These are phyloP conservation scores for Coniochaeta prunicola DNA, from an alignment of 2,329 filamentous ascomycete species.

Conservation along the genomic window DNA sequence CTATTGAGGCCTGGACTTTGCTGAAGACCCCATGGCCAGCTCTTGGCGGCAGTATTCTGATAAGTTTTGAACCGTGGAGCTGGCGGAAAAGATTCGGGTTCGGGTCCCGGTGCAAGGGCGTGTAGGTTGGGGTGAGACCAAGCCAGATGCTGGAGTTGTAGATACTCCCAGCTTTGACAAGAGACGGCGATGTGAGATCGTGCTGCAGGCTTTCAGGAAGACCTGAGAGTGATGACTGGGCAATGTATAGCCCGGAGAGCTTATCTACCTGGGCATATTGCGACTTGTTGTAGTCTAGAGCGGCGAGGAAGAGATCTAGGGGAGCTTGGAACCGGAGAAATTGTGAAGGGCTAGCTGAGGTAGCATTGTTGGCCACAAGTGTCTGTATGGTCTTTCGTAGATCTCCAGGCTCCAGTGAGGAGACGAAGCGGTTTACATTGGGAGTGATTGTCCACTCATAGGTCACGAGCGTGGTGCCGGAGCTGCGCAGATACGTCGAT, in stretches of 20 bases:
- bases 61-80: constrained; percentile 61
- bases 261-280: constrained; percentile 5
- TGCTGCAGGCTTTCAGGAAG: constrained; percentile 55
- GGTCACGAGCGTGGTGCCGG: background rate
- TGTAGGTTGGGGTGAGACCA: constrained; percentile 78
- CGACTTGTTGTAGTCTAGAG: constrained; percentile 37
- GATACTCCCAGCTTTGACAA: constrained; percentile 67
- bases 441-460: background rate
- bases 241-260: constrained; percentile 64
- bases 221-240: constrained; percentile 66
- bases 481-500: background rate
- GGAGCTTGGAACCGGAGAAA: constrained; percentile 54
- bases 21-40: constrained; percentile 59
- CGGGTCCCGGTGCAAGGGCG: constrained; percentile 84
- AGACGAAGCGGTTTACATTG: background rate
- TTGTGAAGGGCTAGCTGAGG: constrained; percentile 5
- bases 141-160: constrained; percentile 87
- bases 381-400: background rate
- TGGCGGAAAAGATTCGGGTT: constrained; percentile 93
- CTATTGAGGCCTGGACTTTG: constrained; percentile 34
- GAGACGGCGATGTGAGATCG: constrained; percentile 60
- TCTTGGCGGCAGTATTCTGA: constrained; percentile 63
- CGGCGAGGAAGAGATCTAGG: constrained; percentile 56
- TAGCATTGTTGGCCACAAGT: background rate
- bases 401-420: background rate